Conservation (phyloP, 345 rosid species). For the Gossypium sturtianum region DNA sequence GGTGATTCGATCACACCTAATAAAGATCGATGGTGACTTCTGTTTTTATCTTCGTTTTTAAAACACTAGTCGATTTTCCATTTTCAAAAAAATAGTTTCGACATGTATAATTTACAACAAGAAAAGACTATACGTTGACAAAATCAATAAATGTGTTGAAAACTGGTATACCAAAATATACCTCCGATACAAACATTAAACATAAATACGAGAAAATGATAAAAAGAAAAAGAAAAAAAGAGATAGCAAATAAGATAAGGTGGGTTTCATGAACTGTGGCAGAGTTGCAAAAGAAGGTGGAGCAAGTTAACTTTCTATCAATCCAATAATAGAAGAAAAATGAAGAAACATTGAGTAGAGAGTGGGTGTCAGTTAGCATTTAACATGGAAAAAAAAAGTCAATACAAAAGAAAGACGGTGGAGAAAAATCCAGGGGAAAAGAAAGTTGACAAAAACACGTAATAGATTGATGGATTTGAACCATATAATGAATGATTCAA, state of each 20-base stretch:
- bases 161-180: too few relatives aligned
- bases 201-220: neutral
- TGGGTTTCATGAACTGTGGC: neutral
- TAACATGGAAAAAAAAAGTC: slow-evolving; percentile 9
- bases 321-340: neutral
- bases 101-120: too few relatives aligned
- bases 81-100: too few relatives aligned
- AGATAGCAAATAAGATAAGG: neutral
- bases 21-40: too few relatives aligned
- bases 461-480: slow-evolving; percentile 21
- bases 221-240: neutral
- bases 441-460: slow-evolving; percentile 17
- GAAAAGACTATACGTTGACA: too few relatives aligned
- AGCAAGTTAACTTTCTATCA: neutral
- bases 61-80: too few relatives aligned
- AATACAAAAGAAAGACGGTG: neutral
- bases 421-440: slow-evolving; percentile 6
- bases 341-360: neutral
- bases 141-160: too few relatives aligned
- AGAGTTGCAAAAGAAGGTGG: neutral
- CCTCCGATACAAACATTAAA: too few relatives aligned
- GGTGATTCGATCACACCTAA: too few relatives aligned
- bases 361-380: slow-evolving; percentile 6
- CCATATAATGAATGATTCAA: slow-evolving; percentile 3
- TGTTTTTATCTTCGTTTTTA: too few relatives aligned